Base-by-base conservation (phyloP, 495 filamentous ascomycete species). In the Xylaria grammica region DNA sequence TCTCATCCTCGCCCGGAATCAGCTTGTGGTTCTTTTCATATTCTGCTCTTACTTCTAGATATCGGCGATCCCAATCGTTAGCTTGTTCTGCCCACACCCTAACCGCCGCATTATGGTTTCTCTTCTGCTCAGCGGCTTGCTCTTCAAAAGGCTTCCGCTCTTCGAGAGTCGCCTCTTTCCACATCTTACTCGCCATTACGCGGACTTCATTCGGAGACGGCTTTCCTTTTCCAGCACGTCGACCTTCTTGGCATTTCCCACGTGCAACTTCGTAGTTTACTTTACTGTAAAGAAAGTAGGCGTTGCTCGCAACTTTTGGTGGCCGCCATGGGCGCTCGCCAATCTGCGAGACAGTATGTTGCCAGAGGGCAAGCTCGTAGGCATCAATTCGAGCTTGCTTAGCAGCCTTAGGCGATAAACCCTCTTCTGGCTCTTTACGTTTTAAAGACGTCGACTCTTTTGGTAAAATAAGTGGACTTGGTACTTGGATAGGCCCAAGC, bases 171-270 rank as follows among this genome's bases (percentile, higher is more conserved):
- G 90, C 89, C 59, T 91, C 88, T 65, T 90, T 88, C 95, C 95
- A 99, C 91, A 93, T 93, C 69, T 88, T 86, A 19, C 93, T 91
- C 20, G 94, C 82, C 63, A 90, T 91, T 9, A 86, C 82, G 36
- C 95, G 89, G 54, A 99, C 88, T 65, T 95, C 92, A 67, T 94
- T 94, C 2, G 88, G 87, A 44, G 86, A 83, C 1, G 89, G 81
- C 66, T 90, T 89, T 3, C 85, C 86, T 24, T 89, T 89, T 40
- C 86, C 82, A 22, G 84, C 77, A 46, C 86, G 84, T 5, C 87
- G 84, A 2, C 83, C 83, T 45, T 88, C 86, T 58, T 93, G 91
- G 67, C 91, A 92, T 65, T 86, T 81, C 32, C 79, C 79, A 67
- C 92, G 91, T 70, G 89, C 92, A 57, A 82, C 84, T 24, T 87